A percentile compares a stretch with the other conserved stretches of the same genome.
Evolutionary conservation across 805 yeast genomes (phyloP).

Genomic region (Priceomyces melissophilus): DNA sequence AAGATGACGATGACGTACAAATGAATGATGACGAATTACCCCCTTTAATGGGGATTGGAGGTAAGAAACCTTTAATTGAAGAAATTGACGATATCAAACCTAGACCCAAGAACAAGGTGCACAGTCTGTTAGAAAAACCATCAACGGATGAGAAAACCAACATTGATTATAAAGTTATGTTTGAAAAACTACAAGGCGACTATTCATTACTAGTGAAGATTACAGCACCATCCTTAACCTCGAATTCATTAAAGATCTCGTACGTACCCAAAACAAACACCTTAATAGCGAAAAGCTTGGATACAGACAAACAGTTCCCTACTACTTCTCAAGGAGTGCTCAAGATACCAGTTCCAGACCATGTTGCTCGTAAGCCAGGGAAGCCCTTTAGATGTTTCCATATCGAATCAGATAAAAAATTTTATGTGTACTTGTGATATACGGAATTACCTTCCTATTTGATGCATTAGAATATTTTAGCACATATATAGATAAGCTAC

Average conservation of each 20-base stretch:
- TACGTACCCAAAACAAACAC: conserved; percentile 7
- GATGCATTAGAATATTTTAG: not conserved
- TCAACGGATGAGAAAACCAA: not conserved
- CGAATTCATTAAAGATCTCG: conserved; percentile 7
- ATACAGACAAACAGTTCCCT: conserved; percentile 11
- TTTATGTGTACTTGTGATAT: conserved; percentile 13
- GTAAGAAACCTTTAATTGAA: conserved; percentile 48
- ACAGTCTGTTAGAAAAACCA: not conserved
- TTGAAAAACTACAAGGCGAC: conserved; percentile 3
- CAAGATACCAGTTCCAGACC: conserved; percentile 9
- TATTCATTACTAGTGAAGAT: conserved; percentile 14
- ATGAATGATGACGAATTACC: conserved; percentile 21
- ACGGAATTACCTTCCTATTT: not conserved
- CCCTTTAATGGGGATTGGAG: conserved; percentile 24
- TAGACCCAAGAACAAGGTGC: not conserved
- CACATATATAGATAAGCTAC: not conserved
- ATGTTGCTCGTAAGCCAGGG: not conserved
- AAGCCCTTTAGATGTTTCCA: conserved; percentile 10
- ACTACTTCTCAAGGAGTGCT: conserved; percentile 2
- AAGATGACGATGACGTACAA: conserved; percentile 15
- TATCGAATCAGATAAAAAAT: conserved; percentile 11
- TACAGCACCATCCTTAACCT: conserved; percentile 14
- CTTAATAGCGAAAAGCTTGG: conserved; percentile 10
- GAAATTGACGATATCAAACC: conserved; percentile 36
- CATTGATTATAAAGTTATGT: conserved; percentile 1